Base-by-base conservation (phyloP, 2,329 filamentous ascomycete genomes). In the Sporothrix pallida region DNA sequence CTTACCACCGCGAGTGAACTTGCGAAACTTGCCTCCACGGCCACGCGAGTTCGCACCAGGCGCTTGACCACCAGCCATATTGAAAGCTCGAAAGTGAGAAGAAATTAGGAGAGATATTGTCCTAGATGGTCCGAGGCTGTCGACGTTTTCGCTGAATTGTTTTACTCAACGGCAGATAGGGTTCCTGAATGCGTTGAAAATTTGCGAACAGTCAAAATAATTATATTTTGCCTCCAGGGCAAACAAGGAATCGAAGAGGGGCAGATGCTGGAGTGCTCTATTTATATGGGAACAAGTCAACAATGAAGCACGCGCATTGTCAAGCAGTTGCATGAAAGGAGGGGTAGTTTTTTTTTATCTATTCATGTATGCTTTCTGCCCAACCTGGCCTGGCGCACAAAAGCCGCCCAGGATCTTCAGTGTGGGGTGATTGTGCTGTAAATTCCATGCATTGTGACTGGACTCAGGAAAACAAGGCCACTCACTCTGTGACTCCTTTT, bases 1-100 rank as follows among this genome's bases (percentile, higher is more conserved):
- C 88, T 78, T 84, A 95, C 95, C 95, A 87, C 95, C 95, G 84
- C 95, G 89, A 78, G 93, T 94, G 78, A 92, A 94, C 86, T 98
- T 98, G 86, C 90, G 93, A 83, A 95, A 97, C 85, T 98, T 98
- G 83, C 95, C 94, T 79, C 92, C 94, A 81, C 95, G 92, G 78
- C 93, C 94, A 81, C 94, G 88, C 77, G 91, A 87, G 81, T 82
- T 85, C 56, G 82, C 79, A 76, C 85, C 85, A 60, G 86, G 83
- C 75, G 74, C 80, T 75, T 79, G 79, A 71, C 82, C 80, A 74
- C 81, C 81, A 76, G 82, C 82, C 80, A 76, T 77, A 3, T 58
- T 75, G 44, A 17, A 23, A 17, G 12, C 44, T 20, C n/a, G 56
- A 31, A 26, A 12, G 68, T 20, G 3, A 46, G 42, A 13, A 7